Percentiles rank a stretch among this genome's conserved stretches.
Evolutionary conservation across 2,329 filamentous ascomycete species (phyloP).

Genomic region (Thelonectria rubi): DNA sequence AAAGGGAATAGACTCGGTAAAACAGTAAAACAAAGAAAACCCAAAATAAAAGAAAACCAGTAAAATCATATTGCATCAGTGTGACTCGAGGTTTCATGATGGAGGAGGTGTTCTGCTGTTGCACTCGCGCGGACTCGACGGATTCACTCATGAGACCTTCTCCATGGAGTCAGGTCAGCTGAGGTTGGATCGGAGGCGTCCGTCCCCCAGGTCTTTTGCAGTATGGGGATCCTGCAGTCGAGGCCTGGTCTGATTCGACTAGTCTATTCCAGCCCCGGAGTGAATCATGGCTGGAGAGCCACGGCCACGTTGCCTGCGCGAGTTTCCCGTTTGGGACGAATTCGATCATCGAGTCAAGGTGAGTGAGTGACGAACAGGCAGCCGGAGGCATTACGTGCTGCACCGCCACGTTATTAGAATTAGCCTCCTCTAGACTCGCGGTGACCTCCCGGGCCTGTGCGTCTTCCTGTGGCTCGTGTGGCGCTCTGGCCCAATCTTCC

Average conservation of each 20-base stretch:
- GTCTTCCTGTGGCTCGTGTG: constrained; percentile 7
- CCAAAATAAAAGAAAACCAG: background rate
- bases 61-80: background rate
- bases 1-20: constrained; percentile 13
- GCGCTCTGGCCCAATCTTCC: no score
- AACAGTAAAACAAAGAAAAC: constrained; percentile 3
- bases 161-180: background rate
- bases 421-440: constrained; percentile 10
- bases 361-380: constrained; percentile 6
- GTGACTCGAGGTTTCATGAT: background rate
- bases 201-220: background rate
- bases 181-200: background rate
- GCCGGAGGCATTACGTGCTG: constrained; percentile 15
- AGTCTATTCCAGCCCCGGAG: background rate
- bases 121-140: background rate
- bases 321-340: background rate
- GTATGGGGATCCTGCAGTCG: background rate
- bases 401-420: constrained; percentile 24
- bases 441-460: no score
- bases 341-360: background rate
- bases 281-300: background rate
- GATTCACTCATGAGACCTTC: background rate
- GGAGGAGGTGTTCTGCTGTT: background rate
- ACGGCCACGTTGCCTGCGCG: background rate
- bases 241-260: background rate